phyloP scores from a whole-genome alignment of 768 basidiomycete genomes.

The Lactarius psammicola region DNA sequence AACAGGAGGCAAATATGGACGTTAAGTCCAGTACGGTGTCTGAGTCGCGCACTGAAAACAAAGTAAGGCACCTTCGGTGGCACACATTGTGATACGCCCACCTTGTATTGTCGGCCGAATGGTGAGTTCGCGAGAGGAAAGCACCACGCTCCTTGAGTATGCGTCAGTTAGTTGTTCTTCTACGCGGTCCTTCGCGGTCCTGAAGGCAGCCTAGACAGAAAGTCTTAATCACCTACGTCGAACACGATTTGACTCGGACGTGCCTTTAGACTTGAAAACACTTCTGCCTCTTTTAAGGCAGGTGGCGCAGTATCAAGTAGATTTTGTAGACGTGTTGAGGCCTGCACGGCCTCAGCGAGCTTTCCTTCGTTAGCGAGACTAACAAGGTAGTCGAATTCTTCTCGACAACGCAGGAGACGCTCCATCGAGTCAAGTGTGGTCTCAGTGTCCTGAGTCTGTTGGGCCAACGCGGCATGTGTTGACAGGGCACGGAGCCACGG shows the following conservation, averaged over 20 bases:
- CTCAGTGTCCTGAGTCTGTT: conserved; percentile 57
- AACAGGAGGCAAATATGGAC: conserved; percentile 58
- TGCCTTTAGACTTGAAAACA: conserved; percentile 61
- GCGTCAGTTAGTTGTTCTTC: conserved; percentile 75
- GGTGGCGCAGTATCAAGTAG: conserved; percentile 49
- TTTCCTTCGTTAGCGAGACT: conserved; percentile 53
- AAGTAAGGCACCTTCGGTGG: not conserved
- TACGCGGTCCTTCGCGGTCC: conserved; percentile 52
- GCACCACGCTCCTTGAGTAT: conserved; percentile 55
- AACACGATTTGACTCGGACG: conserved; percentile 29
- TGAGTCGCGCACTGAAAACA: conserved; percentile 55
- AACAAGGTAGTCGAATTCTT: conserved; percentile 46
- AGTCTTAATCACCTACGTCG: not conserved
- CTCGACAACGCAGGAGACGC: conserved; percentile 54
- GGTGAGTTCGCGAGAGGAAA: conserved; percentile 49
- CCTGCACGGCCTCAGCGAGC: conserved; percentile 61
- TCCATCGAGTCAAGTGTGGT: conserved; percentile 50
- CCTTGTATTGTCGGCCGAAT: conserved; percentile 54
- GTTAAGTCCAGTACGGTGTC: conserved; percentile 49
- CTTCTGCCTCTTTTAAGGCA: conserved; percentile 50
- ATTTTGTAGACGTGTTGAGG: conserved; percentile 42
- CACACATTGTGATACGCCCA: conserved; percentile 36
- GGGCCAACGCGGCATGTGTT: conserved; percentile 61
- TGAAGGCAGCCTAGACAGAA: conserved; percentile 50
- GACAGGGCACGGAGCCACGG: conserved; percentile 52